Evolutionary conservation across 805 yeast species (phyloP), one percentile per base, ranked within the genome.

Genomic region (Candida ipomoeae): DNA sequence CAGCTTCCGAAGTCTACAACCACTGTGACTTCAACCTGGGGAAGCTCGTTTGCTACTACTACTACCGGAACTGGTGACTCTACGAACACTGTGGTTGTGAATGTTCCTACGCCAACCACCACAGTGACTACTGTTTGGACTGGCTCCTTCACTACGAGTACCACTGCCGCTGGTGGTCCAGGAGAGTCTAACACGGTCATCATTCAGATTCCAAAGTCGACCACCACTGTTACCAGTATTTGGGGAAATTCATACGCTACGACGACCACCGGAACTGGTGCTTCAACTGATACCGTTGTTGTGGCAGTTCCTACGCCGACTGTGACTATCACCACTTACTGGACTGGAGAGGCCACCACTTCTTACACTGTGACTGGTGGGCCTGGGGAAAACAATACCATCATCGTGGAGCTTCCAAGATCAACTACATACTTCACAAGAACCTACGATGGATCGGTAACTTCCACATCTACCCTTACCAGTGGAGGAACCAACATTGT

Each of bases 61-160:
- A 35, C 45, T 5, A 34, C 51, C 10, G 42, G 17, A n/a, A n/a
- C 40, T 2, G 46, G 47, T 55, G 3, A 32, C 53, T 7, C 56
- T 60, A 62, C 65, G 8, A 60, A 52, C 8, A 60, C 66, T 2
- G 60, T 60, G 3, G 52, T 46, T 2, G 54, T 59, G 4, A 46
- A 46, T 3, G 45, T 51, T 3, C 61, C 55, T 4, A 49, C 44
- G 2, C 41, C 53, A n/a, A 48, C 52, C 5, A 34, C 36, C 2
- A 61, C 63, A 1, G 44, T 36, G 11, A 58, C 64, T 26, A 54
- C 62, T 7, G 57, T 56, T n/a, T n/a, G n/a, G n/a, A n/a, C n/a
- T n/a, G n/a, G n/a, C n/a, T n/a, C n/a, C n/a, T n/a, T n/a, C n/a
- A n/a, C n/a, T n/a, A n/a, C n/a, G n/a, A n/a, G n/a, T n/a, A n/a